Evolutionary conservation across 1,139 yeast genomes (phyloP).

Genomic region (Suhomyces ambrosiae): DNA sequence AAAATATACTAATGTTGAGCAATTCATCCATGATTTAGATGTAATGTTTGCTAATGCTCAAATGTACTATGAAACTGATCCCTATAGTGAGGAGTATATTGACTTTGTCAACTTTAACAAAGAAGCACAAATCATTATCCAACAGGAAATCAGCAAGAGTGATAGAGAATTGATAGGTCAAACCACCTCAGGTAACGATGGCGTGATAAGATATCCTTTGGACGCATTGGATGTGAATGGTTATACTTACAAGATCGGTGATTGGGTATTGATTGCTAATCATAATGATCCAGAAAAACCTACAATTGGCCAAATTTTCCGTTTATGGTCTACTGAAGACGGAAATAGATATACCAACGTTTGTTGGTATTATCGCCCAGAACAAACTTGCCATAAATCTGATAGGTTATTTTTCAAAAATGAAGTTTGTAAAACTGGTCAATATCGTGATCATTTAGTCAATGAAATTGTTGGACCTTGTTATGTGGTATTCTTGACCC

Average conservation of each 20-base stretch:
- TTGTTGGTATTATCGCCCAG: slow-evolving; percentile 98
- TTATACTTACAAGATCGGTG: slow-evolving; percentile 80
- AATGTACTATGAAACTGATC: slow-evolving; percentile 57
- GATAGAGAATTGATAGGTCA: slow-evolving; percentile 77
- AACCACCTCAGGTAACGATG: slow-evolving; percentile 59
- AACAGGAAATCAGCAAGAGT: slow-evolving; percentile 74
- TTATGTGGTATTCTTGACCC: slow-evolving; percentile 90
- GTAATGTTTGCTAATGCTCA: slow-evolving; percentile 77
- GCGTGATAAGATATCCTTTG: slow-evolving; percentile 68
- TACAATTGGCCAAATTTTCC: slow-evolving; percentile 88
- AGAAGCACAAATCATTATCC: slow-evolving; percentile 60
- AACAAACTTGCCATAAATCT: slow-evolving; percentile 91
- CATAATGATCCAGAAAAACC: slow-evolving; percentile 89
- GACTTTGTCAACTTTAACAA: slow-evolving; percentile 66
- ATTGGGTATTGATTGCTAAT: slow-evolving; percentile 88
- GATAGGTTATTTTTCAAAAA: slow-evolving; percentile 88
- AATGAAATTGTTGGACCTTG: slow-evolving; percentile 91
- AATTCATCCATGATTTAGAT: slow-evolving; percentile 74
- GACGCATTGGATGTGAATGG: slow-evolving; percentile 76
- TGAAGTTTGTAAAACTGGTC: slow-evolving; percentile 96
- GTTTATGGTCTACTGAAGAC: slow-evolving; percentile 86
- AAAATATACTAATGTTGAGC: slow-evolving; percentile 74
- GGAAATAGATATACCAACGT: slow-evolving; percentile 88
- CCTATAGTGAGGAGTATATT: slow-evolving; percentile 55
- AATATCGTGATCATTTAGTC: slow-evolving; percentile 89